These are phyloP conservation scores for Phytophthora chlamydospora DNA, from an alignment of 352 stramenopile genomes.

Conservation along the genomic window DNA sequence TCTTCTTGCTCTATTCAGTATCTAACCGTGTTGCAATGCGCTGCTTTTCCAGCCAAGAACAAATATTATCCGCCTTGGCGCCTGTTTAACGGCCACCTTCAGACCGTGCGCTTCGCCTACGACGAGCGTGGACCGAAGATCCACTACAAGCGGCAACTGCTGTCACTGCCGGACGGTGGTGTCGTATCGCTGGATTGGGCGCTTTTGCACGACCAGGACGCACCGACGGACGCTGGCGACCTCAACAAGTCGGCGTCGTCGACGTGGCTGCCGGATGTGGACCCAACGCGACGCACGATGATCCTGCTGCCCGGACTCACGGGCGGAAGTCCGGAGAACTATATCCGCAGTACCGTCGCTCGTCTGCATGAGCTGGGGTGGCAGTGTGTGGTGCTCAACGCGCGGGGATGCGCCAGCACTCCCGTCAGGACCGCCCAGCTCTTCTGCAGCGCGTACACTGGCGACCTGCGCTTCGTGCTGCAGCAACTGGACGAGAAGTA, in stretches of 20 bases:
- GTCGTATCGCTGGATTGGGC: slow-evolving; percentile 81
- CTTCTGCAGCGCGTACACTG: slow-evolving; percentile 77
- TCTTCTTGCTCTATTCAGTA: not conserved
- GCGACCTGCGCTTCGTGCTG: slow-evolving; percentile 63
- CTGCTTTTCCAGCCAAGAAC: slow-evolving; percentile 39
- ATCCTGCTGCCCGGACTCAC: slow-evolving; percentile 73
- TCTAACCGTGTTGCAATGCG: slow-evolving; percentile 14
- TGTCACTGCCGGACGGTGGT: slow-evolving; percentile 65
- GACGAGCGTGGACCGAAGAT: slow-evolving; percentile 40
- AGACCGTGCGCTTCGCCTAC: slow-evolving; percentile 63
- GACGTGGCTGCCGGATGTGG: slow-evolving; percentile 39
- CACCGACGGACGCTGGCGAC: slow-evolving; percentile 11
- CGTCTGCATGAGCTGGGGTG: slow-evolving; percentile 47
- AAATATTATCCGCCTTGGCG: slow-evolving; percentile 66
- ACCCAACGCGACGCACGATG: slow-evolving; percentile 45
- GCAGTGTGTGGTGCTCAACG: slow-evolving; percentile 81
- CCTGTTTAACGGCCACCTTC: slow-evolving; percentile 68
- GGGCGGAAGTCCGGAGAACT: slow-evolving; percentile 72
- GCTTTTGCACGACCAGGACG: slow-evolving; percentile 24
- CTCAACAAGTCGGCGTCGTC: slow-evolving; percentile 12
- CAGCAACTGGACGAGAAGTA: slow-evolving; percentile 48
- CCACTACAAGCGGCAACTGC: slow-evolving; percentile 63
- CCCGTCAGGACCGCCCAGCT: slow-evolving; percentile 61
- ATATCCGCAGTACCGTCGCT: slow-evolving; percentile 71
- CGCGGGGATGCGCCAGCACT: slow-evolving; percentile 69